Base-by-base conservation (phyloP, 2,329 filamentous ascomycete genomes). In the Chaetomium strumarium region DNA sequence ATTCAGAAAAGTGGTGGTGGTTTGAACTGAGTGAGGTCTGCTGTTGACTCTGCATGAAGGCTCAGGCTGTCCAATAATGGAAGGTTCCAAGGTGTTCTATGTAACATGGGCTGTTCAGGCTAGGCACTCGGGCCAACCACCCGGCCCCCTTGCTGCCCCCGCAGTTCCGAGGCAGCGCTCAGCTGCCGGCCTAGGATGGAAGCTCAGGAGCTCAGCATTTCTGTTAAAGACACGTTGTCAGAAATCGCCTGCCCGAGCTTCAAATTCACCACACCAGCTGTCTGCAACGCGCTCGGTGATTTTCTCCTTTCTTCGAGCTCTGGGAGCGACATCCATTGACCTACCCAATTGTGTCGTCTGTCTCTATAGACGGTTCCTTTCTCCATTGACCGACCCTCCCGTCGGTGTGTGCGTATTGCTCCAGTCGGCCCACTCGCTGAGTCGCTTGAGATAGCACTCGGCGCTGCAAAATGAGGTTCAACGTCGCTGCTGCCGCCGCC, bases 381-480 rank as follows among this genome's bases (percentile, higher is more conserved):
- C 48, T 48, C 41, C 50, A 31, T 52, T 41, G 45, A 49, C 50
- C 43, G 42, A 41, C 34, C 16, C 34, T 33, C 20, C 13, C 46
- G 30, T 45, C 42, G 43, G 19, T 49, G 31, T 49, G 31, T 48
- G 36, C 50, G 47, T 49, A 41, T 16, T 16, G 31, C 46, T 38
- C 49, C 43, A 19, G 41, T 45, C 49, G 41, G 36, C 49, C 51
- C 30, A 30, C 46, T 52, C 49, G 42, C 46, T 52, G 49, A 48
- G 45, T 45, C 52, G 51, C 52, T 55, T 55, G 49, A 58, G 45
- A 55, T 46, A 55, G 53, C 52, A 50, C 46, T 55, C 51, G 51
- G 52, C 49, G 44, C 55, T 63, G 60, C 78, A 84, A 67, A 68
- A 95, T 95, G 90, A 89, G 86, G 83, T 83, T 95, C 74, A 86